Evolutionary conservation across 768 basidiomycete species (phyloP).

Genomic region (Candolleomyces eurysporus): DNA sequence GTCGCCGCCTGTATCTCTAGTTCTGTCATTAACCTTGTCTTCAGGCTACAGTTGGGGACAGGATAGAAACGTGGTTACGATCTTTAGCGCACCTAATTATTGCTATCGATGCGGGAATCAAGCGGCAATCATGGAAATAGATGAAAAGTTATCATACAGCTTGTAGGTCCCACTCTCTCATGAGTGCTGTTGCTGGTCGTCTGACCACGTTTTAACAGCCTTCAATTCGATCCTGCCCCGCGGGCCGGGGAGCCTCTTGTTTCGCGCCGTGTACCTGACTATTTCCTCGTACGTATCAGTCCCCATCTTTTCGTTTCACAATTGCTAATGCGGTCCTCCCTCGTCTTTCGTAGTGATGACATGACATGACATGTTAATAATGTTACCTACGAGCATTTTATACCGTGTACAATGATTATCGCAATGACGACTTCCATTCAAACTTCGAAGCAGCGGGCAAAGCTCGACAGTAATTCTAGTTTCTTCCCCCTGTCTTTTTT

Average conservation of each 20-base stretch:
- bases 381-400: conserved; percentile 30
- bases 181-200: not conserved
- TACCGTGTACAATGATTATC: conserved; percentile 30
- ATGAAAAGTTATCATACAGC: conserved; percentile 94
- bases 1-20: conserved; percentile 22
- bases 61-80: conserved; percentile 98
- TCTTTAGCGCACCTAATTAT: conserved; percentile 99
- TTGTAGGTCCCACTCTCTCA: conserved; percentile 54
- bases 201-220: conserved; percentile 44
- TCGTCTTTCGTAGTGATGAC: conserved; percentile 19
- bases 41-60: conserved; percentile 96
- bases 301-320: not conserved
- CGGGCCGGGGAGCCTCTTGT: conserved; percentile 98
- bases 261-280: conserved; percentile 91
- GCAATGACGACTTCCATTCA: conserved; percentile 12
- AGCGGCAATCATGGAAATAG: conserved; percentile 99
- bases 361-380: conserved; percentile 24
- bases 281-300: conserved; percentile 74
- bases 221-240: conserved; percentile 99
- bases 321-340: not conserved
- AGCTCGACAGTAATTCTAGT: not conserved
- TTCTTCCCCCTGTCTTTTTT: not conserved
- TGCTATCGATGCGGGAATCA: conserved; percentile 99
- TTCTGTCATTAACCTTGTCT: not conserved
- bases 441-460: not conserved